Conservation (phyloP, 306 rosid species). For the Cyamopsis tetragonoloba region DNA sequence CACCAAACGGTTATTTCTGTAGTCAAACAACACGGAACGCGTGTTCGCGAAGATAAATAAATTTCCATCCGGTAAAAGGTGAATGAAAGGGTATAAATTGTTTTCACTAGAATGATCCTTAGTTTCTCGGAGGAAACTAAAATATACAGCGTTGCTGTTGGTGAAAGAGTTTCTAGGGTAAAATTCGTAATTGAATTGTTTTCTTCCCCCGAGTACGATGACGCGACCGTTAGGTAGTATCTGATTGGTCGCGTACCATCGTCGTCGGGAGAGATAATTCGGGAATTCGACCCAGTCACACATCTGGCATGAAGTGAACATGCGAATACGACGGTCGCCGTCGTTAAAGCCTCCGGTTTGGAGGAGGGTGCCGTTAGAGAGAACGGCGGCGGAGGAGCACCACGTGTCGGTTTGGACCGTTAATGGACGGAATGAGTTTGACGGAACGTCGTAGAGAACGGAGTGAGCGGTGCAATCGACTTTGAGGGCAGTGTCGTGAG, state of each 20-base stretch:
- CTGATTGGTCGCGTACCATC: conserved; percentile 86
- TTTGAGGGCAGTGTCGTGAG: conserved; percentile 31
- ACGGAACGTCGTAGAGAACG: conserved; percentile 38
- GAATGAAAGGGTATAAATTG: conserved; percentile 76
- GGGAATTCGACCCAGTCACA: conserved; percentile 80
- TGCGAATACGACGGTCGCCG: conserved; percentile 49
- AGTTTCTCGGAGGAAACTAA: conserved; percentile 49
- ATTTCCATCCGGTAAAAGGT: conserved; percentile 81
- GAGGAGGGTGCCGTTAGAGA: conserved; percentile 62
- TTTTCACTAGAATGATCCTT: conserved; percentile 51
- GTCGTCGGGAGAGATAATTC: conserved; percentile 37
- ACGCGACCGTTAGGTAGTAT: conserved; percentile 64
- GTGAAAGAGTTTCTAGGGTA: conserved; percentile 35
- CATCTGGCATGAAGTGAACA: conserved; percentile 56
- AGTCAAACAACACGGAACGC: conserved; percentile 48
- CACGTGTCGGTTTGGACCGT: conserved; percentile 61
- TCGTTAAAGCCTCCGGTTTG: conserved; percentile 85
- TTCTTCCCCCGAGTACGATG: conserved; percentile 71
- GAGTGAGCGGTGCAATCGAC: conserved; percentile 87
- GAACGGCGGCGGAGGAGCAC: conserved; percentile 81
- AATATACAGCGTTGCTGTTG: too few species aligned
- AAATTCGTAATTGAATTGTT: conserved; percentile 71
- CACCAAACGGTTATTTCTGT: conserved; percentile 40
- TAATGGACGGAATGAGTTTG: conserved; percentile 60
- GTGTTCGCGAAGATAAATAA: conserved; percentile 76